These are phyloP conservation scores for Orbilia ellipsospora DNA, from an alignment of 2,329 filamentous ascomycete species.

Conservation along the genomic window DNA sequence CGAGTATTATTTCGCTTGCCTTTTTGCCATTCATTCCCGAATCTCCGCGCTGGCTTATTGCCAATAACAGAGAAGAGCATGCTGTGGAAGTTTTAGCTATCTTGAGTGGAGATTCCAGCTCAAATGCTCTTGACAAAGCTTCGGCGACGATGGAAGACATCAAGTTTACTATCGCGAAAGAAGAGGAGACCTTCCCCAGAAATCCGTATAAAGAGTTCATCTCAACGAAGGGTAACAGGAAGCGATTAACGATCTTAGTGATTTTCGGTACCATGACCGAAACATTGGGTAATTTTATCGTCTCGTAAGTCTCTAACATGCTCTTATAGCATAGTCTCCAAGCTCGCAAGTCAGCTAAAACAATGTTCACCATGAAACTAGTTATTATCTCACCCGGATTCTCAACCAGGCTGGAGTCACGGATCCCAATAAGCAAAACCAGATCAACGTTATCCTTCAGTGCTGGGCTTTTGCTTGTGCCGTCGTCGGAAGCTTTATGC, in stretches of 20 bases:
- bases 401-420: conserved; percentile 60
- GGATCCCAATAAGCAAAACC: conserved; percentile 58
- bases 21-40: conserved; percentile 59
- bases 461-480: conserved; percentile 62
- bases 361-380: conserved; percentile 7
- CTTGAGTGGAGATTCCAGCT: conserved; percentile 52
- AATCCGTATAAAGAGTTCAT: conserved; percentile 60
- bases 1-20: conserved; percentile 59
- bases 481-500: conserved; percentile 61
- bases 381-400: conserved; percentile 60
- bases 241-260: conserved; percentile 58
- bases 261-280: conserved; percentile 57
- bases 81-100: conserved; percentile 55
- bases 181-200: conserved; percentile 58
- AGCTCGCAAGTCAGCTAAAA: no score
- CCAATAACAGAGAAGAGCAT: conserved; percentile 56
- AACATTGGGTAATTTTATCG: conserved; percentile 61
- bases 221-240: conserved; percentile 58
- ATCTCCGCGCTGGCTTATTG: conserved; percentile 62
- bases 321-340: no score
- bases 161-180: conserved; percentile 57
- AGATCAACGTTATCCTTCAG: conserved; percentile 62
- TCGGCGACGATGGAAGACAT: conserved; percentile 57
- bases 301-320: conserved; percentile 57
- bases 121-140: conserved; percentile 55